Evolutionary conservation across 306 rosid species (phyloP), one percentile per base, ranked within the genome.

Genomic region (Carpinus fangiana): DNA sequence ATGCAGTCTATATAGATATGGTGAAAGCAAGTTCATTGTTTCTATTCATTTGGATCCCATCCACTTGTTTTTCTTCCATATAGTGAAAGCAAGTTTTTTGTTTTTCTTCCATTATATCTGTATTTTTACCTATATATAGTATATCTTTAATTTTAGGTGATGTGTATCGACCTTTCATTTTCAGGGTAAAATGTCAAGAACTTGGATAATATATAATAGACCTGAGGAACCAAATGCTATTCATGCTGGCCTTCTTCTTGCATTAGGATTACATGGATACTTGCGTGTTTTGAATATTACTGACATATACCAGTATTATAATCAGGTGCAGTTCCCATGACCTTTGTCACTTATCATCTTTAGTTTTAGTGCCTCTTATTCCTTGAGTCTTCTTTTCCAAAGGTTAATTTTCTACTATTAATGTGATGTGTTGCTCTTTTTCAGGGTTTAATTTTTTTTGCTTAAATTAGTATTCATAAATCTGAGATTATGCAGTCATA

Each of bases 131-230:
- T 81, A 66, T 73, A 64, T 34, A 53, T 62, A 12, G 21, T 48
- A 45, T 48, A 38, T 70, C 82, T 66, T 64, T 62, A 71, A 45
- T 73, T 83, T 66, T 72, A 10, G 65, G 70, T 70, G 78, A 57
- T 79, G 80, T 77, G 64, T 54, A 38, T 72, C 73, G 82, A 60
- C 38, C 56, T 88, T 31, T 79, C 71, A 67, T 85, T 74, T 88
- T 81, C 91, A 94, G 98, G 98, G 98, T 54, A 92, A 91, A 88
- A 92, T 94, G 98, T 86, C 98, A 59, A 94, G 97, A 82, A 92
- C 96, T 73, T 92, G 97, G 98, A 88, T 95, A 74, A 81, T 86
- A 80, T 95, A 92, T 80, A 92, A 92, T 85, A 92, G 76, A 85
- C 95, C 98, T 51, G 94, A 83, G 82, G 97, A 90, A 71, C 95